phyloP scores from a whole-genome alignment of 108 stramenopile species.

The Parmales sp. region DNA sequence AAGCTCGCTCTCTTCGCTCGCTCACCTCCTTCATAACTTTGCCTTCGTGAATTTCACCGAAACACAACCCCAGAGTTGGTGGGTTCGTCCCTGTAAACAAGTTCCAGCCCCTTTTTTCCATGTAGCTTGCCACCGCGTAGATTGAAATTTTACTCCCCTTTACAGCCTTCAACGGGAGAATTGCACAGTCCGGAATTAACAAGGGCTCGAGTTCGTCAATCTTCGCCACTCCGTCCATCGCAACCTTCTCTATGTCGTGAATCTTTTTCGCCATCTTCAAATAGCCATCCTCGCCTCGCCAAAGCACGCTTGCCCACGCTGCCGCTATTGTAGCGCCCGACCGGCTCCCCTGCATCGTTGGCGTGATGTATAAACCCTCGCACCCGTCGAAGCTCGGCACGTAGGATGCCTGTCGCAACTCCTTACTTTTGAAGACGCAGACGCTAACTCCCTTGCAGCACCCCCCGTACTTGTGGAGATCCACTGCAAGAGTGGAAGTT shows the following conservation, averaged over 20 bases:
- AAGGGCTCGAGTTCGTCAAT: constrained; percentile 13
- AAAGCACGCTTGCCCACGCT: constrained; percentile 13
- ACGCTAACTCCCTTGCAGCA: constrained; percentile 17
- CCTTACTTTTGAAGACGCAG: background rate
- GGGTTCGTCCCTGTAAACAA: constrained; percentile 16
- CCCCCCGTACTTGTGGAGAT: constrained; percentile 23
- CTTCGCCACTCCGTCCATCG: background rate
- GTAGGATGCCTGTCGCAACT: background rate
- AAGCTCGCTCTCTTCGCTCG: too few relatives aligned
- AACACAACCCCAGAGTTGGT: constrained; percentile 11
- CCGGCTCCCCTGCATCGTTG: constrained; percentile 17
- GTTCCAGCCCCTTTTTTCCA: constrained; percentile 19
- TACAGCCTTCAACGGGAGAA: background rate
- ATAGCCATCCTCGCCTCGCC: constrained; percentile 15
- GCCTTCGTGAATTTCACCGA: constrained; percentile 3
- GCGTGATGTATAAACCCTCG: constrained; percentile 21
- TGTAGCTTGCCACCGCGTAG: background rate
- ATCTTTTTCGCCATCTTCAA: background rate
- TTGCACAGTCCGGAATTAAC: background rate
- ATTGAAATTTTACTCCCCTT: background rate
- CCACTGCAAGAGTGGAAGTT: too few relatives aligned
- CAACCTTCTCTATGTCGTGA: background rate
- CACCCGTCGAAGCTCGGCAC: constrained; percentile 4
- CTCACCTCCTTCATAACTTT: background rate
- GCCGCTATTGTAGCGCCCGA: constrained; percentile 15